Evolutionary conservation across 208 protist species (phyloP).

Genomic region (Zelonia costaricensis): DNA sequence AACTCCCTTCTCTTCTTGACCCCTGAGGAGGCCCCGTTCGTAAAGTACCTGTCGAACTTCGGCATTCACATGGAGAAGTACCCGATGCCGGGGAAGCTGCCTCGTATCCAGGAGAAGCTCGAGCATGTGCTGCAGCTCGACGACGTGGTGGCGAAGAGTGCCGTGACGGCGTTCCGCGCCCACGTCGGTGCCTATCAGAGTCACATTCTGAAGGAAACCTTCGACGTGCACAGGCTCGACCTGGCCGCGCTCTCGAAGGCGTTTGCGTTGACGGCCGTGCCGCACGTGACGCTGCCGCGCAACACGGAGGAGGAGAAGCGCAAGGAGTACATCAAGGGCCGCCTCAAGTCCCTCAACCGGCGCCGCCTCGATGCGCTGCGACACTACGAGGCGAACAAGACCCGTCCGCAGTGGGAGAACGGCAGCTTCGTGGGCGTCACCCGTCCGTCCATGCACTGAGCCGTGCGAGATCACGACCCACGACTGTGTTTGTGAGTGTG

Average conservation of each 20-base stretch:
- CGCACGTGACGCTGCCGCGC: slow-evolving; percentile 81
- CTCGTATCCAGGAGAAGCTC: slow-evolving; percentile 81
- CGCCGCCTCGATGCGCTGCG: slow-evolving; percentile 56
- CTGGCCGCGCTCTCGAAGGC: slow-evolving; percentile 88
- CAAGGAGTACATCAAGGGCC: slow-evolving; percentile 88
- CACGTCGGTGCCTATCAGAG: slow-evolving; percentile 94
- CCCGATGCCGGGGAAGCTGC: slow-evolving; percentile 67
- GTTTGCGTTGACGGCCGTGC: slow-evolving; percentile 92
- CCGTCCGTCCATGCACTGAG: slow-evolving; percentile 28
- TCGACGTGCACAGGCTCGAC: slow-evolving; percentile 92
- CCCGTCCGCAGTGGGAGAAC: slow-evolving; percentile 80
- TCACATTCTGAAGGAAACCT: slow-evolving; percentile 93
- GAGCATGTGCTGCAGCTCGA: slow-evolving; percentile 90
- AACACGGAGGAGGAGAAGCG: slow-evolving; percentile 60
- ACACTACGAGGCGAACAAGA: slow-evolving; percentile 85
- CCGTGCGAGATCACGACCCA: not conserved
- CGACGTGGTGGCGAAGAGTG: slow-evolving; percentile 86
- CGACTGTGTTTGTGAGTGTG: not conserved
- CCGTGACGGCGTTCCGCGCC: slow-evolving; percentile 90
- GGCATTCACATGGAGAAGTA: slow-evolving; percentile 81
- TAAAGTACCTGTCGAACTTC: slow-evolving; percentile 84
- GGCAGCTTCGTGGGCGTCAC: slow-evolving; percentile 75
- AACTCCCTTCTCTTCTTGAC: slow-evolving; percentile 93
- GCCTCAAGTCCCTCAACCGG: slow-evolving; percentile 86
- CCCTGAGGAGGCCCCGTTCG: slow-evolving; percentile 90